Percentiles rank a stretch among this genome's conserved stretches.
These are phyloP conservation scores for Euptelea pleiosperma DNA, from an alignment of 164 flowering plant genomes.

Conservation along the genomic window DNA sequence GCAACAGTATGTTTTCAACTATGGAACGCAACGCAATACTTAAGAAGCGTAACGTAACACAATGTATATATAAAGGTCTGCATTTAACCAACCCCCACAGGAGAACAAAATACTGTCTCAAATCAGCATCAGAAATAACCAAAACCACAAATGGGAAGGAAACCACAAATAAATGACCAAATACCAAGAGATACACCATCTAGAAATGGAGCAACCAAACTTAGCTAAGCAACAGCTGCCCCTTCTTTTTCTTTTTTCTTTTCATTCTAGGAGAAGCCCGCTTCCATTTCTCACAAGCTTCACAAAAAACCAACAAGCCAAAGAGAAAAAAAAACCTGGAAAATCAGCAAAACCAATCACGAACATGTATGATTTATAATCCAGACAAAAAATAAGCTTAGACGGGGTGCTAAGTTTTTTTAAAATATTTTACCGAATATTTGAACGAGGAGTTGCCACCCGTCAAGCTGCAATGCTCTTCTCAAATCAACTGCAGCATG, in stretches of 20 bases:
- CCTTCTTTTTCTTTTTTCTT: slow-evolving; percentile 15
- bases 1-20: too few species aligned
- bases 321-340: slow-evolving; percentile 34
- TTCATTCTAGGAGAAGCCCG: slow-evolving; percentile 27
- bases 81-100: neutral
- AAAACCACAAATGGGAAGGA: slow-evolving; percentile 6
- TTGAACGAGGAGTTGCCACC: slow-evolving; percentile 52
- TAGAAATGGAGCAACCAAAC: neutral
- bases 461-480: slow-evolving; percentile 49
- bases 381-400: neutral
- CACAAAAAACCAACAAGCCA: slow-evolving; percentile 42
- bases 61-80: neutral
- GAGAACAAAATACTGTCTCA: neutral
- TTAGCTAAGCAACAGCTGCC: slow-evolving; percentile 23
- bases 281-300: slow-evolving; percentile 43
- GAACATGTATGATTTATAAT: neutral
- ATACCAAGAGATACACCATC: neutral
- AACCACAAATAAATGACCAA: slow-evolving; percentile 1
- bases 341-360: neutral
- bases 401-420: too few species aligned
- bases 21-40: too few species aligned
- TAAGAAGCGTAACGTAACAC: slow-evolving; percentile 5
- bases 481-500: slow-evolving; percentile 47
- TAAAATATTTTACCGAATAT: slow-evolving; percentile 40
- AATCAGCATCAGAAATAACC: neutral